Base-by-base conservation (phyloP, 768 basidiomycete genomes). In the Cystoderma amianthinum region DNA sequence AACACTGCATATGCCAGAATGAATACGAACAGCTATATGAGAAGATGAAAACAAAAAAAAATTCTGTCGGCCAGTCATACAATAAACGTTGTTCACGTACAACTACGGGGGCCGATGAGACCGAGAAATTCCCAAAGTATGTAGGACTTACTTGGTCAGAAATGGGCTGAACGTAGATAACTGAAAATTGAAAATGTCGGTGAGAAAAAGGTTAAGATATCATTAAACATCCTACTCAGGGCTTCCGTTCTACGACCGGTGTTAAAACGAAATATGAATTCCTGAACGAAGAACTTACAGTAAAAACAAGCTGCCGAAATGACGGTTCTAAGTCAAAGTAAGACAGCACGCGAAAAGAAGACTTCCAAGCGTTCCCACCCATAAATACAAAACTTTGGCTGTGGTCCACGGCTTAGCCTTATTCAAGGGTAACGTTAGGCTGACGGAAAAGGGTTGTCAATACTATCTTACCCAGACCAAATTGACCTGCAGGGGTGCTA, bases 301-400 rank as follows among this genome's bases (percentile, higher is more conserved):
- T 34, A 55, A 30, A 39, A 54, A 50, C 18, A 50, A 15, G 37
- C 44, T 51, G n/a, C 58, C 57, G 30, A 58, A 48, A 48, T 61
- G 56, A 12, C 59, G 56, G 34, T 58, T 61, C 58, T 61, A 38
- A 19, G 13, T 17, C 12, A 19, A 18, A n/a, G 12, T 42, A 28
- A 44, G 15, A 21, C 22, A 3, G 18, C 23, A 28, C 32, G n/a
- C 28, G n/a, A 6, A 22, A 18, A 4, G 19, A 20, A 20, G 16
- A 25, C 34, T 35, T 36, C 15, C 16, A 20, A 17, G n/a, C 2
- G 11, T 24, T 36, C 54, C 17, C 47, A 55, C 56, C 50, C 50
- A 51, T 15, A 55, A 39, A 38, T 59, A 58, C 10, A 59, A 15
- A 17, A 43, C 15, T 46, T 54, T 60, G 1, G 55, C 53, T 45